Evolutionary conservation across 108 stramenopile genomes (phyloP).

Genomic region (Parmales sp.): DNA sequence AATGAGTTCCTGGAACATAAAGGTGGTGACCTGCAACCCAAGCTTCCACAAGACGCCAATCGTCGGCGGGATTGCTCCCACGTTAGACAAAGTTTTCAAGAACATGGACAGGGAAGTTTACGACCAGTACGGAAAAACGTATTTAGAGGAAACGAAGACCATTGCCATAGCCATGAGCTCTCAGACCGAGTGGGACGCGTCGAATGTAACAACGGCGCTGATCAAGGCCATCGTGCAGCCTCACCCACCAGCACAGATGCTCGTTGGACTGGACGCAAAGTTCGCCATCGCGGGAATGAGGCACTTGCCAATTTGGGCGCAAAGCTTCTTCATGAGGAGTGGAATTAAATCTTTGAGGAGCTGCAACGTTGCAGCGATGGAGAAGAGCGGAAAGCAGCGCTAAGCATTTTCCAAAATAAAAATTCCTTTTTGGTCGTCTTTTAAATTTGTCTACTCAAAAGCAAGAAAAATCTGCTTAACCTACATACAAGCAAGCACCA

Average conservation of each 20-base stretch:
- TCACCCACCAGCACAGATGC: not conserved
- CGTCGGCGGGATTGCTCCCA: slow-evolving; percentile 4
- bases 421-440: no score
- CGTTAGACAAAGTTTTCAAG: not conserved
- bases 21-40: slow-evolving; percentile 36
- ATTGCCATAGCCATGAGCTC: not conserved
- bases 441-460: no score
- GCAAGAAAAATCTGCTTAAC: no score
- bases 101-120: slow-evolving; percentile 4
- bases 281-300: not conserved
- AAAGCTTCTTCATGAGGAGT: no score
- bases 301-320: not conserved
- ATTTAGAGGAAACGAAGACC: not conserved
- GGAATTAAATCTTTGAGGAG: no score
- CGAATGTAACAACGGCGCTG: not conserved
- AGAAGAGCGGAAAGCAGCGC: no score
- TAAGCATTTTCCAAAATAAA: no score
- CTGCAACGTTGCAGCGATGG: no score
- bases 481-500: no score
- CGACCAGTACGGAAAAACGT: slow-evolving; percentile 33
- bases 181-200: not conserved
- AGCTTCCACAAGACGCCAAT: slow-evolving; percentile 36
- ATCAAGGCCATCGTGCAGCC: not conserved
- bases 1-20: slow-evolving; percentile 25
- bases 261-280: slow-evolving; percentile 26